phyloP scores from a whole-genome alignment of 495 filamentous ascomycete species.

The Neurospora cerealis region DNA sequence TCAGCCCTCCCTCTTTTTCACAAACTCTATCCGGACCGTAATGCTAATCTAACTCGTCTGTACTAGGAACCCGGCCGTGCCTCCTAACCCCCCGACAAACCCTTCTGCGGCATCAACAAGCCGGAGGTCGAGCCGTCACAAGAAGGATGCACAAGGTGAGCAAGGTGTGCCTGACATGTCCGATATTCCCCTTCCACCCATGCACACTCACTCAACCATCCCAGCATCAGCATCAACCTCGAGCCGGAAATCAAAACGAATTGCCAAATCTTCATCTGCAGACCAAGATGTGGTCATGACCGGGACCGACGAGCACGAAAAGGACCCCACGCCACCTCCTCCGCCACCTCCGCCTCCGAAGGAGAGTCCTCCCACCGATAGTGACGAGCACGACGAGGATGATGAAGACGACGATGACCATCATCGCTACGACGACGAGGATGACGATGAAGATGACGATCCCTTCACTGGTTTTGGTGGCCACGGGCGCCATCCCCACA shows the following conservation, averaged over 20 bases:
- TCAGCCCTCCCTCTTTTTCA: neutral
- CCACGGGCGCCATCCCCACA: constrained; percentile 46
- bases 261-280: constrained; percentile 36
- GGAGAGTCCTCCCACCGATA: constrained; percentile 41
- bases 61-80: constrained; percentile 25
- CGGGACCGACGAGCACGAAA: constrained; percentile 54
- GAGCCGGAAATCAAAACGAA: constrained; percentile 42
- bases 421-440: constrained; percentile 19
- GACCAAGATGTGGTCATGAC: constrained; percentile 44
- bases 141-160: constrained; percentile 41
- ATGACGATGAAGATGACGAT: constrained; percentile 64
- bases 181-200: neutral
- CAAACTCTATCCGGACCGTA: neutral
- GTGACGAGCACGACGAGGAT: constrained; percentile 39
- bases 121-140: constrained; percentile 58
- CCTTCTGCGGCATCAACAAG: constrained; percentile 45
- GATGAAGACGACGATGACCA: constrained; percentile 49
- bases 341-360: constrained; percentile 32
- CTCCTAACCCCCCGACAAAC: constrained; percentile 19
- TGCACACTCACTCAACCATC: constrained; percentile 10
- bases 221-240: constrained; percentile 25
- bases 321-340: constrained; percentile 34
- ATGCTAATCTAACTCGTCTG: constrained; percentile 4
- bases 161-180: constrained; percentile 10
- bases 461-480: constrained; percentile 69